Percentiles rank a stretch among this genome's conserved stretches.
Conservation (phyloP, 805 yeast genomes). For the Candida chilensis region DNA sequence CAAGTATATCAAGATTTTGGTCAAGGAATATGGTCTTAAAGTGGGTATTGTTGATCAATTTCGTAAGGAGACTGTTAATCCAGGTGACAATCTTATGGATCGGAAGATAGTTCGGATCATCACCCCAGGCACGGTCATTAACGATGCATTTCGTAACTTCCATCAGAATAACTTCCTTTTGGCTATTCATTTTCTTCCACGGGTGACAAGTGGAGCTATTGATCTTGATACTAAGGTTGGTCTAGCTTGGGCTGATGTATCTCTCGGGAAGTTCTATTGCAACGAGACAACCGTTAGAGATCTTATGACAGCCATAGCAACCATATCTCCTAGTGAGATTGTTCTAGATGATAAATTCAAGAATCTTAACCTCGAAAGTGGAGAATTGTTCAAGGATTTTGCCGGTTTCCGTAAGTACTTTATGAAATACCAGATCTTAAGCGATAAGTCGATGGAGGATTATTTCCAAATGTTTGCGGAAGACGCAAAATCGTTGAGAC, state of each 20-base stretch:
- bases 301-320: conserved; percentile 59
- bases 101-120: conserved; percentile 74
- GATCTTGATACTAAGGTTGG: conserved; percentile 47
- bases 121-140: conserved; percentile 89
- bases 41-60: conserved; percentile 83
- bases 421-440: conserved; percentile 40
- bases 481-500: conserved; percentile 9
- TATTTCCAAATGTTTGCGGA: conserved; percentile 31
- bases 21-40: conserved; percentile 56
- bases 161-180: conserved; percentile 63
- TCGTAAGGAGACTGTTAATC: conserved; percentile 6
- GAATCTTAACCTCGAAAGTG: conserved; percentile 25
- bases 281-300: conserved; percentile 54
- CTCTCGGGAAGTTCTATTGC: conserved; percentile 71
- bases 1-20: conserved; percentile 65
- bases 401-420: conserved; percentile 52
- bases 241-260: conserved; percentile 81
- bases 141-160: conserved; percentile 73
- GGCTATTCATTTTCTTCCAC: conserved; percentile 57
- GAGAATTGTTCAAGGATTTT: conserved; percentile 48
- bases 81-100: conserved; percentile 25
- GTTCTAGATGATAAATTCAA: conserved; percentile 42
- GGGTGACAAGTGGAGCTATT: conserved; percentile 16
- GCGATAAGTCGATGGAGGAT: conserved; percentile 23
- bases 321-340: conserved; percentile 79